Evolutionary conservation across 148 eudicot species (phyloP).

Genomic region (Amaranthus hypochondriacus): DNA sequence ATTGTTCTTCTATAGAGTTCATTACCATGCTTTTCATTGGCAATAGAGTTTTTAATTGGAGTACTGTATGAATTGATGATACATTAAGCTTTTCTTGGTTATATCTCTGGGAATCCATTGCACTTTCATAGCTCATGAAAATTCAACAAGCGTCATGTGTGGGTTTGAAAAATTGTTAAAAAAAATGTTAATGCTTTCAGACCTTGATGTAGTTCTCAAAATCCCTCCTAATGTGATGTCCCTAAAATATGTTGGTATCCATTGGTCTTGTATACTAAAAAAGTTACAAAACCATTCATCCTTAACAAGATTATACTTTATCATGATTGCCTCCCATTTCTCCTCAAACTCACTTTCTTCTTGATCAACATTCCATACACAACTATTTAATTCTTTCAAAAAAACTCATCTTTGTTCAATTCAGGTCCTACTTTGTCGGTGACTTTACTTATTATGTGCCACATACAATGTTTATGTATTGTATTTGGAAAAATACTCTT

Average conservation of each 20-base stretch:
- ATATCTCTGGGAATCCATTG: slow-evolving; percentile 9
- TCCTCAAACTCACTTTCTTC: not conserved
- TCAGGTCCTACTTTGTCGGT: not conserved
- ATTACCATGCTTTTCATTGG: not conserved
- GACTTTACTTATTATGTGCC: not conserved
- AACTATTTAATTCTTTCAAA: not conserved
- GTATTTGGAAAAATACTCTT: not conserved
- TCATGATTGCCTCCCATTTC: not conserved
- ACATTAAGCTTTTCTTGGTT: not conserved
- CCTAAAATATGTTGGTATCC: slow-evolving; percentile 1
- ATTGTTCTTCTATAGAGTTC: not conserved
- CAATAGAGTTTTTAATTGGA: not conserved
- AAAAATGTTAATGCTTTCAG: slow-evolving; percentile 5
- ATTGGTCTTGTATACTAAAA: not conserved
- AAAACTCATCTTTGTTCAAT: not conserved
- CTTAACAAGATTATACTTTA: not conserved
- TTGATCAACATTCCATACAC: not conserved
- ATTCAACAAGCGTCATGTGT: slow-evolving; percentile 1
- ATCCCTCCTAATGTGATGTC: not conserved
- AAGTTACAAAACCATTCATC: not conserved
- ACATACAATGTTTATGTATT: not conserved
- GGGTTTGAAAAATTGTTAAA: not conserved
- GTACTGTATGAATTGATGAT: not conserved
- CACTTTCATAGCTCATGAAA: slow-evolving; percentile 5
- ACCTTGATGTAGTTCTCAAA: not conserved